phyloP scores from a whole-genome alignment of 768 basidiomycete species.

The Leccinum rimulosum region DNA sequence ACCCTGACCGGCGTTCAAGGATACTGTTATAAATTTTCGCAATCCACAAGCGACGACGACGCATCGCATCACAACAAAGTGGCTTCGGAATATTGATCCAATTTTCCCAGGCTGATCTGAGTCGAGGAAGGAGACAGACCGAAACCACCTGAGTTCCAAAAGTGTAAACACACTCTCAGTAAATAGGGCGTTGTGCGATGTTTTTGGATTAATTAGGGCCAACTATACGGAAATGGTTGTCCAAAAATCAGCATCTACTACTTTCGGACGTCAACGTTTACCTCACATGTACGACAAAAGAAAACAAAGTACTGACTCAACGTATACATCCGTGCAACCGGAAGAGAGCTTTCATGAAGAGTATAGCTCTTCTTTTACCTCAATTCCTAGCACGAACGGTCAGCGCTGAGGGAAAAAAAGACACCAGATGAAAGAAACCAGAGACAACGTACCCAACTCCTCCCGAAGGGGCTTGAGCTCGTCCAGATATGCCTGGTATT shows the following conservation, averaged over 20 bases:
- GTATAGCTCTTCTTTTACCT: conserved; percentile 65
- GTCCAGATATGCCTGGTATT: conserved; percentile 90
- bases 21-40: neutral
- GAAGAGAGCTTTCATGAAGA: conserved; percentile 33
- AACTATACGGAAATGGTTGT: conserved; percentile 19
- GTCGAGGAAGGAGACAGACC: neutral
- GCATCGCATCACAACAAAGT: neutral
- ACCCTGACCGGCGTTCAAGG: neutral
- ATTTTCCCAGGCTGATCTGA: neutral
- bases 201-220: conserved; percentile 21
- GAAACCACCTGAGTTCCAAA: neutral
- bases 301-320: conserved; percentile 15
- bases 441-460: conserved; percentile 71
- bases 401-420: neutral
- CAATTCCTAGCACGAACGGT: conserved; percentile 42
- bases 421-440: neutral
- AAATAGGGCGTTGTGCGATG: conserved; percentile 1
- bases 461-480: conserved; percentile 86
- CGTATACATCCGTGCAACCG: conserved; percentile 10
- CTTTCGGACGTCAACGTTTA: conserved; percentile 5
- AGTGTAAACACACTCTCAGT: neutral
- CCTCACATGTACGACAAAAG: neutral
- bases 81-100: neutral
- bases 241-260: conserved; percentile 28
- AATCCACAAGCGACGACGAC: neutral